Percentiles rank a stretch among this genome's conserved stretches.
Evolutionary conservation across 2,329 filamentous ascomycete species (phyloP).

Genomic region (Ophiognomonia clavigignenti-juglandacearum): DNA sequence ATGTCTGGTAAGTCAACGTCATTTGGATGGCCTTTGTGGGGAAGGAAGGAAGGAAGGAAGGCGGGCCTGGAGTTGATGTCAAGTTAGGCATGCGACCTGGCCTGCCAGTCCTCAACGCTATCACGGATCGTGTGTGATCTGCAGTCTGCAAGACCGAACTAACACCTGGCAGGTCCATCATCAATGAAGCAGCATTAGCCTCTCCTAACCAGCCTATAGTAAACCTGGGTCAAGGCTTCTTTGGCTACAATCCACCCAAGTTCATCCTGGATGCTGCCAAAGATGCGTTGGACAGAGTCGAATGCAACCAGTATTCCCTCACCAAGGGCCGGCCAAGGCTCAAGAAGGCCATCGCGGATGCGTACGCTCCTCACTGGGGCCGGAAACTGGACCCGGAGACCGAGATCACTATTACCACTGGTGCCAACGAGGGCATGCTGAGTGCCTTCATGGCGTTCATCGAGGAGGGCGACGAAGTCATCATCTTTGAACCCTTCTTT

Average conservation of each 20-base stretch:
- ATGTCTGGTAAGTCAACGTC: slow-evolving; percentile 32
- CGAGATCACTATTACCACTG: slow-evolving; percentile 91
- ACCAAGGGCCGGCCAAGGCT: slow-evolving; percentile 89
- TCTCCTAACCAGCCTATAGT: slow-evolving; percentile 48
- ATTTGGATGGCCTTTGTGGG: too few species aligned
- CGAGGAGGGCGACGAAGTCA: slow-evolving; percentile 91
- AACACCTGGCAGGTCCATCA: slow-evolving; percentile 36
- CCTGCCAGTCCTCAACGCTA: too few species aligned
- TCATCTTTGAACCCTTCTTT: slow-evolving; percentile 97
- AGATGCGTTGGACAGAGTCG: slow-evolving; percentile 79
- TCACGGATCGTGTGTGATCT: too few species aligned
- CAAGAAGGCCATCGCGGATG: slow-evolving; percentile 87
- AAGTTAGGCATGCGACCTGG: background rate
- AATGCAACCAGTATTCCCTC: slow-evolving; percentile 98
- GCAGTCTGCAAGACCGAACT: too few species aligned
- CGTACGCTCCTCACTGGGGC: slow-evolving; percentile 87
- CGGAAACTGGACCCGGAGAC: slow-evolving; percentile 78
- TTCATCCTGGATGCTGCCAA: slow-evolving; percentile 93
- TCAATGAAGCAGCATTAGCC: slow-evolving; percentile 47
- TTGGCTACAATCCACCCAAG: slow-evolving; percentile 88
- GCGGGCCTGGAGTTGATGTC: too few species aligned
- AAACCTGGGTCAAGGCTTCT: slow-evolving; percentile 61
- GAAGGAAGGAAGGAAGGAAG: too few species aligned
- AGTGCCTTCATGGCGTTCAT: slow-evolving; percentile 98
- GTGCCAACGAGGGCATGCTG: slow-evolving; percentile 88